These are phyloP conservation scores for Jamesozyma gamospora DNA, from an alignment of 805 yeast genomes.

Conservation along the genomic window DNA sequence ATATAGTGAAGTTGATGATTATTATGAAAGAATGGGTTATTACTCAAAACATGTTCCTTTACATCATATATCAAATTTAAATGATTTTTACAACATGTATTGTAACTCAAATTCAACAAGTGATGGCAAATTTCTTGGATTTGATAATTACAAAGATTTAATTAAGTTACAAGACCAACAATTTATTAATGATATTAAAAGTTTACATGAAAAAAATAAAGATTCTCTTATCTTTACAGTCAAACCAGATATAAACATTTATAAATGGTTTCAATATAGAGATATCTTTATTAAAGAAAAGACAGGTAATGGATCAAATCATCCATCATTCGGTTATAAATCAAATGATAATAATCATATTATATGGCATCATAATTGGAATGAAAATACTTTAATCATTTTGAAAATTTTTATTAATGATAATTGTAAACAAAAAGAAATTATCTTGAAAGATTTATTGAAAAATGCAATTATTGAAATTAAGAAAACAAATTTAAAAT, in stretches of 20 bases:
- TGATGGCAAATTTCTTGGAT: conserved; percentile 20
- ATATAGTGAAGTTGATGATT: conserved; percentile 67
- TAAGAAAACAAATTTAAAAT: conserved; percentile 15
- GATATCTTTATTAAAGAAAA: conserved; percentile 28
- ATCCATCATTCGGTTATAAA: conserved; percentile 26
- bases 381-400: conserved; percentile 23
- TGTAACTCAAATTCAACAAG: conserved; percentile 6
- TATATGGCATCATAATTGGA: conserved; percentile 39
- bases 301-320: conserved; percentile 7
- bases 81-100: conserved; percentile 11
- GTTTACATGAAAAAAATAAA: conserved; percentile 15
- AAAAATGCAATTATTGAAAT: conserved; percentile 31
- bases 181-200: conserved; percentile 13
- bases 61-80: conserved; percentile 24
- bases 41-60: conserved; percentile 32
- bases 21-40: conserved; percentile 56
- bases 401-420: conserved; percentile 19
- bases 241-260: conserved; percentile 31
- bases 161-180: conserved; percentile 21
- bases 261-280: conserved; percentile 36
- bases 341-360: conserved; percentile 28
- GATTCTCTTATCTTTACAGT: conserved; percentile 24
- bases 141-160: conserved; percentile 27
- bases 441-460: conserved; percentile 22
- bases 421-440: conserved; percentile 7